These are phyloP conservation scores for Stachybotrys chlorohalonatus DNA, from an alignment of 2,329 filamentous ascomycete genomes.

Conservation along the genomic window DNA sequence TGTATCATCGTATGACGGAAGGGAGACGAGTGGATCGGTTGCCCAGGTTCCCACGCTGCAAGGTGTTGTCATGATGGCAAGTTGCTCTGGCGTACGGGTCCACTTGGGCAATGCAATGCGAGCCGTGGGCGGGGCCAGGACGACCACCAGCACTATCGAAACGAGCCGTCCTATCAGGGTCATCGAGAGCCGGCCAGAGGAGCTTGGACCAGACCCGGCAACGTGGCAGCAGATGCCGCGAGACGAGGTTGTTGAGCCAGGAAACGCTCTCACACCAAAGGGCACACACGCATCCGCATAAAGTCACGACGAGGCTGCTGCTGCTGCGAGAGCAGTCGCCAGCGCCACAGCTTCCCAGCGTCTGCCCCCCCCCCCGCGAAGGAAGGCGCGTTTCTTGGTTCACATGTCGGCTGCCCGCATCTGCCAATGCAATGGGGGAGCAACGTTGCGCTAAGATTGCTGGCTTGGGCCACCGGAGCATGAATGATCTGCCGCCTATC, in stretches of 20 bases:
- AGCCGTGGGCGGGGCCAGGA: not conserved
- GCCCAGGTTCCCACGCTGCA: not conserved
- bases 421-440: too few species aligned
- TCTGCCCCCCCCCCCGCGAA: not conserved
- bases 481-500: not conserved
- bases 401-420: not conserved
- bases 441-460: not conserved
- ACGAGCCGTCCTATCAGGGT: not conserved
- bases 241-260: not conserved
- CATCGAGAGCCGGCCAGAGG: too few species aligned
- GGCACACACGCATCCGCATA: too few species aligned
- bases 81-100: not conserved
- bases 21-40: not conserved
- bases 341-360: not conserved
- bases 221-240: not conserved
- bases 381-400: not conserved
- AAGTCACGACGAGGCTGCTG: too few species aligned
- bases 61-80: slow-evolving; percentile 1
- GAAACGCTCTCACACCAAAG: not conserved
- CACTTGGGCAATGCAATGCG: not conserved
- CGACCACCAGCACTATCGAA: not conserved
- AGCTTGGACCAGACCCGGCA: not conserved
- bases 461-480: slow-evolving; percentile 1
- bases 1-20: too few species aligned
- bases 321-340: too few species aligned